Percentiles rank a stretch among this genome's conserved stretches.
Conservation (phyloP, 768 basidiomycete species). For the Agaricus subrufescens region DNA sequence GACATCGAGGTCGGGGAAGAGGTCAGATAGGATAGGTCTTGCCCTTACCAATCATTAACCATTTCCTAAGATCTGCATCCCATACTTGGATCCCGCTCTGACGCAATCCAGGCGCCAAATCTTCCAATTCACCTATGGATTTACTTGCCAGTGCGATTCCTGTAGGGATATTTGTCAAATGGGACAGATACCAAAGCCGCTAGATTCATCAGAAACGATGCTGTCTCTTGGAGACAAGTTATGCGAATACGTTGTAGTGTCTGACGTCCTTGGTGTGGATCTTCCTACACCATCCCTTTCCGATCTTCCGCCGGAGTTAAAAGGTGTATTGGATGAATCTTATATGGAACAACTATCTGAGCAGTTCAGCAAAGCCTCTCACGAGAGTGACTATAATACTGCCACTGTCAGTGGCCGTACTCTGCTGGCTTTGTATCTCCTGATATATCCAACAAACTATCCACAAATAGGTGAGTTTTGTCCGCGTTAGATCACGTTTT, state of each 20-base stretch:
- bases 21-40: constrained; percentile 32
- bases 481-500: neutral
- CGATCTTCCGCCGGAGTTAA: constrained; percentile 35
- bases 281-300: constrained; percentile 27
- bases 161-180: constrained; percentile 42
- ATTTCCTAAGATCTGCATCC: constrained; percentile 54
- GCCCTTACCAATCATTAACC: constrained; percentile 2
- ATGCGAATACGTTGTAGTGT: constrained; percentile 32
- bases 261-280: constrained; percentile 14
- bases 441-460: constrained; percentile 73
- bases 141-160: constrained; percentile 56
- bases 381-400: constrained; percentile 50
- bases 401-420: constrained; percentile 53
- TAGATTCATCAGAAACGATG: constrained; percentile 26
- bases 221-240: constrained; percentile 26
- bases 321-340: constrained; percentile 46
- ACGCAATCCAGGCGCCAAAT: constrained; percentile 54
- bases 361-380: constrained; percentile 63
- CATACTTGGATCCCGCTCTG: constrained; percentile 78
- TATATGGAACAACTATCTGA: constrained; percentile 58
- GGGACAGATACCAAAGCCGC: constrained; percentile 33
- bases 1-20: constrained; percentile 58
- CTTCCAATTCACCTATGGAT: constrained; percentile 61
- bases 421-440: constrained; percentile 59
- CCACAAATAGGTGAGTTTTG: constrained; percentile 68